Conservation (phyloP, 164 flowering plant species). For the Echeveria elegans region DNA sequence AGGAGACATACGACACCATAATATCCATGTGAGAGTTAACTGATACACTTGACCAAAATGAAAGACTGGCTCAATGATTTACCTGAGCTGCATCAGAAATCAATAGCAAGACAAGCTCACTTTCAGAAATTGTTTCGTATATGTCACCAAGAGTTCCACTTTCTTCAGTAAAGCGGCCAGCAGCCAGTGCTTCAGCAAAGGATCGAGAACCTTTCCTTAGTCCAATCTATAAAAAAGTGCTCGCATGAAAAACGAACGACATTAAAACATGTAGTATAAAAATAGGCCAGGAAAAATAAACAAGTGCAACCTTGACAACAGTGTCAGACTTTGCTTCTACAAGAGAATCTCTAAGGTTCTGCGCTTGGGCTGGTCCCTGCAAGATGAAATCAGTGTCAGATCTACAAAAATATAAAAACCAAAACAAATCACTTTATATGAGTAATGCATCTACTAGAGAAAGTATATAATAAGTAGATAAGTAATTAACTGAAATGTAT, state of each 20-base stretch:
- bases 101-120: slow-evolving; percentile 85
- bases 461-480: too few species aligned
- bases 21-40: not conserved
- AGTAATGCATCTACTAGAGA: too few species aligned
- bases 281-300: not conserved
- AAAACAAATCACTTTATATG: too few species aligned
- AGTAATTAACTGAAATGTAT: too few species aligned
- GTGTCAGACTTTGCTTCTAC: too few species aligned
- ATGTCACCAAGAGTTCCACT: slow-evolving; percentile 89
- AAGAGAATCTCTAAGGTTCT: too few species aligned
- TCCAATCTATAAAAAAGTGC: slow-evolving; percentile 52
- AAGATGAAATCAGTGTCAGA: too few species aligned
- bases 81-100: slow-evolving; percentile 99
- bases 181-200: slow-evolving; percentile 83
- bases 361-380: too few species aligned
- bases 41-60: not conserved
- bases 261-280: not conserved
- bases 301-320: not conserved
- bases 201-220: slow-evolving; percentile 88
- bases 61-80: not conserved
- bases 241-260: not conserved
- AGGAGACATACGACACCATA: not conserved
- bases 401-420: too few species aligned
- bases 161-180: slow-evolving; percentile 91
- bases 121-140: slow-evolving; percentile 72